Conservation (phyloP, 176 grass and related monocot genomes). For the Eragrostis curvula region DNA sequence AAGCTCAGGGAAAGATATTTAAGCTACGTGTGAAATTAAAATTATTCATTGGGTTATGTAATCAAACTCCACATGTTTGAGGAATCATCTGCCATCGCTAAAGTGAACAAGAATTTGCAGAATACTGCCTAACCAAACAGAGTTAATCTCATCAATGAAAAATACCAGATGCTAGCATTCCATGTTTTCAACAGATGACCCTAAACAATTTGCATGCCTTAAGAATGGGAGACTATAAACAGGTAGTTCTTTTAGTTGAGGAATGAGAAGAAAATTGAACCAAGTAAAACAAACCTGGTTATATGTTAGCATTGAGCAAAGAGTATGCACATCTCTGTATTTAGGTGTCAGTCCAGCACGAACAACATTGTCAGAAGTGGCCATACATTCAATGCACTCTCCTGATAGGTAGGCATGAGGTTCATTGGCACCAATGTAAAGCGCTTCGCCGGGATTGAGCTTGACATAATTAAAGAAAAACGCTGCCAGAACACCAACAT, state of each 20-base stretch:
- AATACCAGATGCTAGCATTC: not conserved
- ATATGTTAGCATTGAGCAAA: slow-evolving; percentile 97
- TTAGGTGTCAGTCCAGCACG: slow-evolving; percentile 91
- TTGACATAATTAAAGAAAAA: slow-evolving; percentile 91
- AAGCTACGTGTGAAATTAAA: not conserved
- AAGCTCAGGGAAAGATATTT: not conserved
- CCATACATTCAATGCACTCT: slow-evolving; percentile 94
- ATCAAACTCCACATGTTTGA: too few relatives aligned
- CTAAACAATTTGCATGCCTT: not conserved
- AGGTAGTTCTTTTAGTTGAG: not conserved
- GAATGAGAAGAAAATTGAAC: not conserved
- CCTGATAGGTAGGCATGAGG: slow-evolving; percentile 91
- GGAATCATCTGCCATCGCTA: too few relatives aligned
- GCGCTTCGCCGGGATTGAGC: slow-evolving; percentile 79
- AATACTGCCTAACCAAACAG: not conserved
- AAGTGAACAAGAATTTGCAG: slow-evolving; percentile 1
- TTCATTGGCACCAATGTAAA: slow-evolving; percentile 82
- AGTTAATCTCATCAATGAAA: not conserved
- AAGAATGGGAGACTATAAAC: not conserved
- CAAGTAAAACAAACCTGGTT: slow-evolving; percentile 64
- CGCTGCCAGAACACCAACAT: slow-evolving; percentile 77
- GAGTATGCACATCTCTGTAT: slow-evolving; percentile 82
- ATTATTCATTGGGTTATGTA: too few relatives aligned
- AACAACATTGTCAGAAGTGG: slow-evolving; percentile 91
- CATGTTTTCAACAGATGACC: slow-evolving; percentile 17